These are phyloP conservation scores for Pelargonium myrrhifolium DNA, from an alignment of 441 rosid genomes.

Conservation along the genomic window DNA sequence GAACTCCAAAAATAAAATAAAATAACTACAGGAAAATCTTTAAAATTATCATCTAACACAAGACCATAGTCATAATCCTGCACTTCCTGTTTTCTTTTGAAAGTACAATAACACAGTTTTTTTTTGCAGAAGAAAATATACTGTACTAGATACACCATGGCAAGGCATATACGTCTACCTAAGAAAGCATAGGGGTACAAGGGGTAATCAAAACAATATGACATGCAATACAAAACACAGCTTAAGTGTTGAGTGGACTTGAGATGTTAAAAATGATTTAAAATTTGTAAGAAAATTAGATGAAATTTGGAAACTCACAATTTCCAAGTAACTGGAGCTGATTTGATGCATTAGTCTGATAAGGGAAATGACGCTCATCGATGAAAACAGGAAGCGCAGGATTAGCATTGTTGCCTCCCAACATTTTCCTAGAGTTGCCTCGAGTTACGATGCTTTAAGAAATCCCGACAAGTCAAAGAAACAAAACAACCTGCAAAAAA, in stretches of 20 bases:
- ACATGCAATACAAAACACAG: background rate
- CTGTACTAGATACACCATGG: background rate
- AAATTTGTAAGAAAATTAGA: background rate
- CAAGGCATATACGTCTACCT: background rate
- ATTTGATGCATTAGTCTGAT: constrained; percentile 51
- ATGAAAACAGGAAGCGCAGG: constrained; percentile 39
- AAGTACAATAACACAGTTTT: background rate
- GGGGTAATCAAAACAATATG: background rate
- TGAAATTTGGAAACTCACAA: constrained; percentile 31
- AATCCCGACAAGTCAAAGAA: background rate
- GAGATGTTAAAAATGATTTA: too few relatives aligned
- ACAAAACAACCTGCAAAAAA: background rate
- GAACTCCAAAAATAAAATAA: too few relatives aligned
- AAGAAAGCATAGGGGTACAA: background rate
- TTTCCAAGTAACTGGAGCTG: constrained; percentile 65
- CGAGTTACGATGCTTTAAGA: background rate
- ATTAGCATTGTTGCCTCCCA: constrained; percentile 54
- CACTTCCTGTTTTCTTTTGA: too few relatives aligned
- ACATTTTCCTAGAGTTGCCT: constrained; percentile 30
- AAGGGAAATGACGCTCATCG: constrained; percentile 46
- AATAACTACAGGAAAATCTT: too few relatives aligned
- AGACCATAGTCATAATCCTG: background rate
- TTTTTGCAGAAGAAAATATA: background rate
- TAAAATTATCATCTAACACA: too few relatives aligned
- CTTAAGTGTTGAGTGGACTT: too few relatives aligned